Conservation (phyloP, 1,139 yeast genomes). For the Geotrichum phurueaensis region DNA sequence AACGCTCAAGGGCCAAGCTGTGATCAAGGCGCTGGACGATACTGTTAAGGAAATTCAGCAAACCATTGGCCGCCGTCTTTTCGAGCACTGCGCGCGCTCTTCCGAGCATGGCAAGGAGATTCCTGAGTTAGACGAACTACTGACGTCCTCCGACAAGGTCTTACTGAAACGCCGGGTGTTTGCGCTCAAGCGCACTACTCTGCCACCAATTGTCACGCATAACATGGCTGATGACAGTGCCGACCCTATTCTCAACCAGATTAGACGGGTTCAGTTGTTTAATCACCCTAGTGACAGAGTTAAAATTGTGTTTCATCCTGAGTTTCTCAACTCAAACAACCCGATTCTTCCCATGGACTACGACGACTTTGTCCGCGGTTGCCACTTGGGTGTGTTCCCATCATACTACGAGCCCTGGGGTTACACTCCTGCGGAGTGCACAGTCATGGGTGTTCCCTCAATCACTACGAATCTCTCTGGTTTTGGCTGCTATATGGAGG, state of each 20-base stretch:
- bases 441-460: conserved; percentile 99
- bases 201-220: conserved; percentile 97
- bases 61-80: conserved; percentile 78
- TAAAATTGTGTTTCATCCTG: conserved; percentile 95
- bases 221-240: conserved; percentile 88
- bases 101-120: conserved; percentile 56
- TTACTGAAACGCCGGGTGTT: conserved; percentile 85
- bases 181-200: conserved; percentile 79
- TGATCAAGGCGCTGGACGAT: conserved; percentile 80
- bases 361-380: conserved; percentile 96
- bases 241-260: conserved; percentile 88
- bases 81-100: conserved; percentile 84
- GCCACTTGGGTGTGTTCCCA: conserved; percentile 97
- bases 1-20: conserved; percentile 94
- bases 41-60: conserved; percentile 86
- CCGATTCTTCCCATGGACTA: conserved; percentile 91
- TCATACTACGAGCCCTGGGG: conserved; percentile 99
- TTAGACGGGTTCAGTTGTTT: conserved; percentile 85
- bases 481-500: conserved; percentile 98
- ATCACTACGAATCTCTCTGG: conserved; percentile 95
- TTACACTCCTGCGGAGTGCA: conserved; percentile 97
- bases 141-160: conserved; percentile 84
- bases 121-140: conserved; percentile 69
- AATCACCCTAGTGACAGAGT: conserved; percentile 88
- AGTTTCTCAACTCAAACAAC: conserved; percentile 88